These are phyloP conservation scores for Henckelia pumila DNA, from an alignment of 257 asterid genomes.

Conservation along the genomic window DNA sequence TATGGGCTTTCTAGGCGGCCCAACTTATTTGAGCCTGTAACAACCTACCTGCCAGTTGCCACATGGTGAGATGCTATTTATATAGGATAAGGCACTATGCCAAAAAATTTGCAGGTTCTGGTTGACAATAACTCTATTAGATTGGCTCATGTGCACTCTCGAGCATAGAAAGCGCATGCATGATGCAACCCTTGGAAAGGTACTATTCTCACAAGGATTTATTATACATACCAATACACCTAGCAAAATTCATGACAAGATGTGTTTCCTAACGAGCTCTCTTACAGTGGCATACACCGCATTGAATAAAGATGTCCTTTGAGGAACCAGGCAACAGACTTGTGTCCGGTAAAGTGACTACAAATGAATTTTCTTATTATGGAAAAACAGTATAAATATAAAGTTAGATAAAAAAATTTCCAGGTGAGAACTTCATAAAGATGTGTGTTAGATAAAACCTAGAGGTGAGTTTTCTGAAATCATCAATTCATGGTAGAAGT, in stretches of 20 bases:
- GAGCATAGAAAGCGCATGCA: not conserved
- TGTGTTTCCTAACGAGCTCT: not conserved
- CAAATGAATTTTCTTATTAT: not conserved
- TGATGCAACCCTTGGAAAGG: not conserved
- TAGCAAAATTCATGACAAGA: slow-evolving; percentile 17
- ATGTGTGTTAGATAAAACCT: slow-evolving; percentile 22
- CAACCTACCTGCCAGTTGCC: not conserved
- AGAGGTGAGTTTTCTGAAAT: slow-evolving; percentile 14
- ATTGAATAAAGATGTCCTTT: not conserved
- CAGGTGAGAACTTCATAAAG: slow-evolving; percentile 7
- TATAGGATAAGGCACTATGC: not conserved
- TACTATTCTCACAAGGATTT: not conserved
- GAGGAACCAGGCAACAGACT: not conserved
- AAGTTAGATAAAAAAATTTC: not conserved
- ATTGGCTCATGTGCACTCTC: not conserved
- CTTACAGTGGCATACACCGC: not conserved
- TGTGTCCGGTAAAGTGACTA: slow-evolving; percentile 6
- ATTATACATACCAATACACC: not conserved
- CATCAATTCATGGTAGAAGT: slow-evolving; percentile 30
- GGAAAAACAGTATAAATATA: slow-evolving; percentile 16
- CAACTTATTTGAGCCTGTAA: not conserved
- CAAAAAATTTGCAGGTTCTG: not conserved
- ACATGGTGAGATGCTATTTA: not conserved
- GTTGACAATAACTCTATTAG: not conserved
- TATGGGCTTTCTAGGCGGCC: too few relatives aligned